Evolutionary conservation across 73 alveolate species (phyloP), one percentile per base, ranked within the genome.

Genomic region (Paraurostyla sp.): DNA sequence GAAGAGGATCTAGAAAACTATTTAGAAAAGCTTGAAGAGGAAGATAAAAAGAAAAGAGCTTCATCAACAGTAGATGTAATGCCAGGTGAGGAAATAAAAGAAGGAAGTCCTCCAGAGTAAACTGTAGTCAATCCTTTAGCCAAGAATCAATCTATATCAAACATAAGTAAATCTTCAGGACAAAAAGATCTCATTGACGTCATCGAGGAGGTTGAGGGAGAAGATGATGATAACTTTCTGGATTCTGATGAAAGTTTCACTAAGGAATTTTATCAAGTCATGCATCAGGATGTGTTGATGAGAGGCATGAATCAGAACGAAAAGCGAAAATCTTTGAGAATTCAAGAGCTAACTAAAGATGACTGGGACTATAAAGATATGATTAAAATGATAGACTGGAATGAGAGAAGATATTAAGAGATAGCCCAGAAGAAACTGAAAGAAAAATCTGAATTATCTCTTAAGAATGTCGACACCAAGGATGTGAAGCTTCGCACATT

Each of bases 351-450:
- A 65, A 65, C 82, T 30, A 65, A 65, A 40, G 58, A 65, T 32
- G 82, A 65, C 23, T 65, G 82, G 82, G 82, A 65, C 56, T 65
- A 65, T 65, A 65, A 65, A 38, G 82, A 65, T 40, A 18, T 65
- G 33, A 36, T 65, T 38, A 81, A 81, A 57, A 23, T 58, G 18
- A 46, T 81, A 18, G 91, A 81, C 76, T 59, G 82, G 82, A 81
- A 81, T 81, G 91, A 81, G 42, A 35, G 91, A 32, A n/a, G 82
- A 1, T 46, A 81, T 35, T 22, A 57, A 41, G 83, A 58, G 18
- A 65, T 56, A 1, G 91, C 91, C 7, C 20, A 56, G 51, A 1
- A 45, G 0, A 32, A 35, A 30, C 52, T 81, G n/a, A 81, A 81
- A 59, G 54, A 56, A 35, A 81, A 56, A 30, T 18, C 63, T 1